Evolutionary conservation across 495 filamentous ascomycete genomes (phyloP), one percentile per base, ranked within the genome.

Genomic region (Neurospora discreta): DNA sequence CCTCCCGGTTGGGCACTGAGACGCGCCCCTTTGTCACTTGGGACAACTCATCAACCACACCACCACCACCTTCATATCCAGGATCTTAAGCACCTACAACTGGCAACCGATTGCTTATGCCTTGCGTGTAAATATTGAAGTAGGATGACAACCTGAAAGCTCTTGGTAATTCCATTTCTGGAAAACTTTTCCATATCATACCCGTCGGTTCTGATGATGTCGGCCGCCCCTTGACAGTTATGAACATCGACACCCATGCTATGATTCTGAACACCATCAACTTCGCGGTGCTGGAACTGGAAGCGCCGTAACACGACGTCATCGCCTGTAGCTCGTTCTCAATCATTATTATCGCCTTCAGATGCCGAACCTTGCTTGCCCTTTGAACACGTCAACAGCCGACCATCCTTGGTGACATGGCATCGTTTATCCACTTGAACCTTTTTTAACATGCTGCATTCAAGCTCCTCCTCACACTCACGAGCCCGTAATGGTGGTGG

Each of bases 1-100:
- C 69, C 33, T 74, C 74, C 74, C 75, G 75, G 84, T 85, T 85
- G 82, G 84, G 83, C 84, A 85, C 73, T 78, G 81, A 80, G 78
- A 77, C 82, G 81, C 78, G 52, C 52, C 52, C 26, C 26, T 70
- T 81, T 81, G 79, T 81, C 80, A 77, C 80, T 81, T 30, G 52
- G 52, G 26, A 65, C 52, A 65, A 65, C 52, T 65, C 52, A 65
- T 65, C 52, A 65, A 65, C 52, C 52, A 65, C 52, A 65, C 52
- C 52, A 65, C 52, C 26, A 65, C 36, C 52, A 60, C 52, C 26
- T 18, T 65, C 26, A 65, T 33, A 36, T 18, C 15, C 26, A 18
- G 52, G 23, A 36, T 36, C 15, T 23, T 4, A 65, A 65, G 46
- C 46, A 65, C 7, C 52, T 2, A 65, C 52, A 65, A 65, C 52